Evolutionary conservation across 352 stramenopile species (phyloP), one percentile per base, ranked within the genome.

Genomic region (Phytopythium sindhum): DNA sequence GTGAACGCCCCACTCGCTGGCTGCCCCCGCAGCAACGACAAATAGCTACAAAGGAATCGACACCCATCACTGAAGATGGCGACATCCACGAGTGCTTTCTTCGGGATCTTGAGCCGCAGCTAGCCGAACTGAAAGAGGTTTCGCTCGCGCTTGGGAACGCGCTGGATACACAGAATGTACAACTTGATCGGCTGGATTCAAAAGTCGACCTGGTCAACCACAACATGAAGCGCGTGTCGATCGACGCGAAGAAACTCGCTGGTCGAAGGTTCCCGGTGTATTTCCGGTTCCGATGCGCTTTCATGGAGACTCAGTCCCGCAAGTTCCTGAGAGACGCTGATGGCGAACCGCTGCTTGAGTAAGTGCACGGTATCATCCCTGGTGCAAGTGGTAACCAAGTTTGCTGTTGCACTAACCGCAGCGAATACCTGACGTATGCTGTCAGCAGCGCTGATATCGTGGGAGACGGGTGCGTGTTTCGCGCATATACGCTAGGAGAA

Each of bases 401-500:
- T 47, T 57, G 0, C 48, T 10, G 8, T 29, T 2, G 8, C 24
- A 24, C 14, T 6, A 61, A n/a, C 56, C n/a, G 2, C 50, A 31
- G 45, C 41, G n/a, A 42, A 11, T 26, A 24, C 2, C 41, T 37
- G 8, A 28, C 53, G 48, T 56, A 17, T 64, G 15, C 14, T 57
- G 19, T 21, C 41, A 23, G 1, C 57, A 94, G 85, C 55, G 78
- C 81, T n/a, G 80, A 90, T 44, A 72, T 90, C 19, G 72, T 91
- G 2, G 58, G 75, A 11, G 73, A 82, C 42, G 80, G 77, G 7
- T 94, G 85, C 50, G 76, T 75, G 4, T 94, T 91, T 53, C 85
- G 85, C 51, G 83, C 83, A 12, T 94, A 88, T 56, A 91, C 83
- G 12, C 37, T 90, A 11, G 80, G 79, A n/a, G 81, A 90, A n/a